These are phyloP conservation scores for Phytophthora citrophthora DNA, from an alignment of 352 stramenopile genomes.

Conservation along the genomic window DNA sequence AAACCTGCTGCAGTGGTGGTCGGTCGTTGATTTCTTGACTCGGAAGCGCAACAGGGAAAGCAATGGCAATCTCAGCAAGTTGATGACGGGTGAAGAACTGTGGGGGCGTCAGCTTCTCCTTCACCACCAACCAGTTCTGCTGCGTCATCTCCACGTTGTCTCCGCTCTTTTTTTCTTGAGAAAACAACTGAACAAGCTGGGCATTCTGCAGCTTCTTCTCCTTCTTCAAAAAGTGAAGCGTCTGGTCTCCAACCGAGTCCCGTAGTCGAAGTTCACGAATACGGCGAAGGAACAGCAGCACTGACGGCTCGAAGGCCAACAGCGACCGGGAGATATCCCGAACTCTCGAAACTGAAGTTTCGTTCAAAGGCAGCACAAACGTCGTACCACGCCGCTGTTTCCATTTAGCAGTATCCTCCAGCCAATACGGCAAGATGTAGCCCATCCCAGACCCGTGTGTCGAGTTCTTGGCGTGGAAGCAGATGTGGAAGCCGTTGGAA, in stretches of 20 bases:
- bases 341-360: constrained; percentile 43
- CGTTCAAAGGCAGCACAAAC: constrained; percentile 81
- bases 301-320: constrained; percentile 73
- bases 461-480: constrained; percentile 70
- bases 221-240: constrained; percentile 57
- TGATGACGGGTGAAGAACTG: constrained; percentile 27
- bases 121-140: constrained; percentile 74
- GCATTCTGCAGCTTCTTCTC: constrained; percentile 33
- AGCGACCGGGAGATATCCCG: constrained; percentile 71
- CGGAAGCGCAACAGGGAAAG: constrained; percentile 42
- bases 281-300: constrained; percentile 80
- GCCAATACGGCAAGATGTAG: constrained; percentile 86
- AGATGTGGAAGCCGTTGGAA: constrained; percentile 89
- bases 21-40: constrained; percentile 23
- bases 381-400: constrained; percentile 56
- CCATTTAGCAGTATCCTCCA: constrained; percentile 56
- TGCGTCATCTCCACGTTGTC: constrained; percentile 23
- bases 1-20: constrained; percentile 77
- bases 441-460: constrained; percentile 57
- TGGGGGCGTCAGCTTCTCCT: constrained; percentile 38
- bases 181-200: constrained; percentile 49
- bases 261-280: constrained; percentile 68
- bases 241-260: constrained; percentile 44
- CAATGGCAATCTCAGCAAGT: constrained; percentile 65
- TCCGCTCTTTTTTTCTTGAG: constrained; percentile 26